Conservation (phyloP, 139 green algal genomes). For the Chlamydomonas incerta region DNA sequence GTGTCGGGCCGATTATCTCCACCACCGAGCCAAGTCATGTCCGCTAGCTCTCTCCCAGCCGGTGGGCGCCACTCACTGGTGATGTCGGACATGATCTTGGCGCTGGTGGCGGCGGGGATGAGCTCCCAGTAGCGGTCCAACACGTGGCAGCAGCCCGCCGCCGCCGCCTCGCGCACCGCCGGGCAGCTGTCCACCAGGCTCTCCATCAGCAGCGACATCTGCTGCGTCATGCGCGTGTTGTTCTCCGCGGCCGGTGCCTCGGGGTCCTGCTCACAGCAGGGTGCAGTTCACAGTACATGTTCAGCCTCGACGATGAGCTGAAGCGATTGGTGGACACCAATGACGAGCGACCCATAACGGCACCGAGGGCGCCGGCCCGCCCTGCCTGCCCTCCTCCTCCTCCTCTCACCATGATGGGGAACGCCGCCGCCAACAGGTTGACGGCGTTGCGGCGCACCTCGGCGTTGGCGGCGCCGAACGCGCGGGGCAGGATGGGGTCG, state of each 20-base stretch:
- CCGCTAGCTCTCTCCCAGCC: no score
- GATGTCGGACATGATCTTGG: constrained; percentile 67
- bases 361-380: no score
- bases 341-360: no score
- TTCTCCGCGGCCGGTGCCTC: constrained; percentile 66
- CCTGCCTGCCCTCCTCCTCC: no score
- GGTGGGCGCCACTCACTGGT: constrained; percentile 65
- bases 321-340: no score
- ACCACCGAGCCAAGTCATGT: no score
- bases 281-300: no score
- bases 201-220: constrained; percentile 60
- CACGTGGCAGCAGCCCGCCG: constrained; percentile 62
- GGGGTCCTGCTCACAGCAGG: constrained; percentile 76
- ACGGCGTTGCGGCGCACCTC: constrained; percentile 82
- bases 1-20: no score
- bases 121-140: constrained; percentile 89
- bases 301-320: no score
- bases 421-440: constrained; percentile 78
- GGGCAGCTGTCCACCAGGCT: constrained; percentile 75
- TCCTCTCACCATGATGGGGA: constrained; percentile 76
- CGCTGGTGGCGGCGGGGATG: constrained; percentile 74
- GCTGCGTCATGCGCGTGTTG: constrained; percentile 72
- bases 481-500: constrained; percentile 83
- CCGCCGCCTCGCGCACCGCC: constrained; percentile 70
- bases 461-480: constrained; percentile 76